Base-by-base conservation (phyloP, 495 filamentous ascomycete genomes). In the Margaritispora aquatica region DNA sequence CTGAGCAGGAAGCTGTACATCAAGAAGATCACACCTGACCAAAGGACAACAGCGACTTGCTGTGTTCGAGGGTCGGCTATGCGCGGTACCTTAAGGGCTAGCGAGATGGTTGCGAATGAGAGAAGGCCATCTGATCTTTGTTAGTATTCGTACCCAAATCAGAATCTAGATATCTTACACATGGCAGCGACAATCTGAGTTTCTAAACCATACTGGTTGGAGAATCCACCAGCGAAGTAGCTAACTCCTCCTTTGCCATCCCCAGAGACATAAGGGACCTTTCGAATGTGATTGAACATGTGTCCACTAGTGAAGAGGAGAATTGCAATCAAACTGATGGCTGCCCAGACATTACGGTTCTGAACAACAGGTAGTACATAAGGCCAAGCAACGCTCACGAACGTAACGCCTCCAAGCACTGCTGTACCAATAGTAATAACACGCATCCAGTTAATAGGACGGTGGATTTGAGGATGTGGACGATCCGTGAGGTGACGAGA, bases 251-350 rank as follows among this genome's bases (percentile, higher is more conserved):
- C 95, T 48, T 79, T 81, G 4, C 89, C 90, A 73, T 97, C 87
- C 21, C 86, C 89, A 34, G 85, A 83, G 49, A 97, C 90, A 68
- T 99, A 99, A n/a, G 94, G 93, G 0, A 94, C 91, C 68, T 92
- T 92, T 56, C 94, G 82, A 69, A 99, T 99, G 65, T 97, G 94
- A 73, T 97, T 97, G 80, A 92, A 99, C 94, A 99, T 98, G 70
- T 97, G 92, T 15, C 95, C 94, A 63, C 86, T 91, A 31, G 89
- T 97, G 75, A 99, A 99, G 29, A 99, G 76, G 44, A 99, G 83
- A 58, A 99, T 90, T 8, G 84, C 81, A 63, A 99, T 89, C 53
- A 99, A 75, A 69, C 88, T 93, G 63, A 96, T 69, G 26, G 88
- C 92, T 29, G 94, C 92, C 95, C 94, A 99, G 26, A 97, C 73